A percentile compares a stretch with the other conserved stretches of the same genome.
phyloP scores from a whole-genome alignment of 2,329 filamentous ascomycete species.

The Albophoma yamanashiensis region DNA sequence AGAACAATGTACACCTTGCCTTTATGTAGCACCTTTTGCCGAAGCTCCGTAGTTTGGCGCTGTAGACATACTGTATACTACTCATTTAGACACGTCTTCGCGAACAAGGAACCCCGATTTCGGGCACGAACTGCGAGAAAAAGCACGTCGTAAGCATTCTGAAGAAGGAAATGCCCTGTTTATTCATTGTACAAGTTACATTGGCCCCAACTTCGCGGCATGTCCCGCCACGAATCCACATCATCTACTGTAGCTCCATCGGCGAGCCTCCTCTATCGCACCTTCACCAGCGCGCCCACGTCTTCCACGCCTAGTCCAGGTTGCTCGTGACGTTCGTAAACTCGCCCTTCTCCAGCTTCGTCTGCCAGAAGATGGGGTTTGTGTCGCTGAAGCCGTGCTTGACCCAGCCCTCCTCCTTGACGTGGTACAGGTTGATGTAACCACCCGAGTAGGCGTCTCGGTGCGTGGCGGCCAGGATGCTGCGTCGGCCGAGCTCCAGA shows the following conservation, averaged over 20 bases:
- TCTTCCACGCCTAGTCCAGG: constrained; percentile 31
- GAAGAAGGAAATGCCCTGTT: not conserved
- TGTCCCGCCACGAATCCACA: not conserved
- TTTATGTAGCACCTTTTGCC: not conserved
- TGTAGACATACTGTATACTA: not conserved
- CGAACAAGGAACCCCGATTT: not conserved
- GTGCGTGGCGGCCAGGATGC: constrained; percentile 92
- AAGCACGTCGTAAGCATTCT: not conserved
- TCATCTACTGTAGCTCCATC: not conserved
- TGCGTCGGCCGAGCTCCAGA: constrained; percentile 79
- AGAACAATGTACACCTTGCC: not conserved
- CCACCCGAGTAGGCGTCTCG: constrained; percentile 98
- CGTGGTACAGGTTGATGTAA: constrained; percentile 97
- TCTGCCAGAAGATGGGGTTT: constrained; percentile 99
- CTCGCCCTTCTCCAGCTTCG: constrained; percentile 96
- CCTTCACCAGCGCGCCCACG: not conserved
- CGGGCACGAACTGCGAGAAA: not conserved
- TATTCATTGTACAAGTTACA: constrained; percentile 5
- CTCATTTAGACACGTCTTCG: not conserved
- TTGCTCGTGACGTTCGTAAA: constrained; percentile 89
- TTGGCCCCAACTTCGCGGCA: not conserved
- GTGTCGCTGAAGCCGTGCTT: constrained; percentile 98
- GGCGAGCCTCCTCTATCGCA: not conserved
- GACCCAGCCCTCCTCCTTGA: constrained; percentile 98
- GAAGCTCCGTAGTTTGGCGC: not conserved